These are phyloP conservation scores for Huiozyma sinensis DNA, from an alignment of 805 yeast genomes.

Conservation along the genomic window DNA sequence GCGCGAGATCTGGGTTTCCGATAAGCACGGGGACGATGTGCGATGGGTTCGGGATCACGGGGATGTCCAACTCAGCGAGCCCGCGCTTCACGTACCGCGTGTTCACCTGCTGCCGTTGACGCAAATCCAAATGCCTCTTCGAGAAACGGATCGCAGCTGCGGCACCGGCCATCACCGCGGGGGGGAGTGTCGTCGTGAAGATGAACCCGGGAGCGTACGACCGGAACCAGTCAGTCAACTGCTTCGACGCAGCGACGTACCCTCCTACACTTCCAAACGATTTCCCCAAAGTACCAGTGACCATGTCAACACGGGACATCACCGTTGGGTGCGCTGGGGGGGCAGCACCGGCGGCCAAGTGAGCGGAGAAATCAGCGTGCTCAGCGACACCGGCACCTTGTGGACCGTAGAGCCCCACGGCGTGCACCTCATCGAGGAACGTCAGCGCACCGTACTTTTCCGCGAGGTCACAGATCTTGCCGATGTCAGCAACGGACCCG, in stretches of 20 bases:
- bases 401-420: constrained; percentile 98
- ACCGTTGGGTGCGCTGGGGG: constrained; percentile 42
- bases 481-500: constrained; percentile 93
- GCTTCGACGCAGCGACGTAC: constrained; percentile 80
- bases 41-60: constrained; percentile 94
- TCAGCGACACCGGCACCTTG: constrained; percentile 99
- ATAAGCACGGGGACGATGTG: constrained; percentile 93
- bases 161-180: constrained; percentile 96
- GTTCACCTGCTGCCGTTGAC: constrained; percentile 75
- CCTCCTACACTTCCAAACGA: constrained; percentile 98
- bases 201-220: constrained; percentile 96
- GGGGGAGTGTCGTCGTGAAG: constrained; percentile 93
- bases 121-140: constrained; percentile 62
- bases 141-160: constrained; percentile 78
- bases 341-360: constrained; percentile 55
- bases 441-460: constrained; percentile 96
- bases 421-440: constrained; percentile 96
- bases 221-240: constrained; percentile 87
- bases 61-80: constrained; percentile 64
- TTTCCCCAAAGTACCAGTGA: constrained; percentile 96
- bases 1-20: constrained; percentile 90
- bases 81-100: constrained; percentile 75
- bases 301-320: constrained; percentile 86
- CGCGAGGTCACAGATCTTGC: constrained; percentile 86
- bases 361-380: constrained; percentile 81